Base-by-base conservation (phyloP, 257 asterid genomes). In the Nicotiana knightiana region DNA sequence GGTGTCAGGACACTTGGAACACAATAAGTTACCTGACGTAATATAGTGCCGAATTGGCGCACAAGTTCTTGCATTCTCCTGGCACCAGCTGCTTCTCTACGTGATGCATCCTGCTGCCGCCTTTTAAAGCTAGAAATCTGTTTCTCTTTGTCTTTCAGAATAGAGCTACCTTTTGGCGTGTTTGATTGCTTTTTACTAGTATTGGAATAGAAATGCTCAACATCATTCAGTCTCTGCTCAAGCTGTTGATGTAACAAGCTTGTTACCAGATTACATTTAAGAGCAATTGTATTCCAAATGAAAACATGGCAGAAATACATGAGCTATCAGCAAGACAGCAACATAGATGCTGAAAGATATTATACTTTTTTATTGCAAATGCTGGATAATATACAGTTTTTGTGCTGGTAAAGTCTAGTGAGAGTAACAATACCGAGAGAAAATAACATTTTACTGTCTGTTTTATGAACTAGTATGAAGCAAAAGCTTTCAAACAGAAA, bases 21-120 rank as follows among this genome's bases (percentile, higher is more conserved):
- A 26, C 59, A 78, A 55, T 24, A 10, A 46, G 39, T 73, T 83
- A 93, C 99, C 92, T 90, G 90, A 15, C 89, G 88, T 46, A 92
- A 48, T 87, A 93, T 91, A 16, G 86, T 88, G 66, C 88, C 93
- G 75, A 93, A 91, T 81, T 95, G 94, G 66, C 90, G 90, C 85
- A 92, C 89, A 64, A 95, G 98, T 6, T 93, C 97, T 84, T 93
- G 97, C 95, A 93, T 95, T 86, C 98, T 91, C 90, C 86, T 91
- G 80, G 89, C 84, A 76, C 94, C 98, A 87, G 94, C 96, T 71
- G 92, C 91, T 89, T 93, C 93, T 65, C 87, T 86, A 78, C 84
- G 89, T 68, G 92, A 89, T 66, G 91, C 89, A 88, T 90, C 98
- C 83, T 89, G 97, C 76, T 90, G 95, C 87, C 94, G 87, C 85